These are phyloP conservation scores for Silybum marianum DNA, from an alignment of 129 eudicot genomes.

Conservation along the genomic window DNA sequence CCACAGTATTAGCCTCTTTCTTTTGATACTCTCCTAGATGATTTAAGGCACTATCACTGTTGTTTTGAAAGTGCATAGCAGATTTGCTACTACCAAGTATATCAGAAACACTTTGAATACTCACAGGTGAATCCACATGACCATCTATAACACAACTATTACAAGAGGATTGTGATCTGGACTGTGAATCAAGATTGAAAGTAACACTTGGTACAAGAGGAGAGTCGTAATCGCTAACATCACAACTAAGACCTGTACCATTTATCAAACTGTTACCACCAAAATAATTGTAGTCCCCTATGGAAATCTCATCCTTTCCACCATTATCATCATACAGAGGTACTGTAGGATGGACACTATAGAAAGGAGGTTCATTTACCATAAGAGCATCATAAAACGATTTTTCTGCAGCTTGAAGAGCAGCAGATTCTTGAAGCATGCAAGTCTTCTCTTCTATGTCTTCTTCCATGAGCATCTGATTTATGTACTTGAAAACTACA, in stretches of 20 bases:
- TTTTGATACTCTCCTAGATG: constrained; percentile 29
- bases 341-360: constrained; percentile 16
- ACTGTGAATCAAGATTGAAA: constrained; percentile 30
- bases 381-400: constrained; percentile 76
- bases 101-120: constrained; percentile 59
- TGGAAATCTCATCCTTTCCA: constrained; percentile 23
- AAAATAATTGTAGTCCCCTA: constrained; percentile 19
- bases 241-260: constrained; percentile 36
- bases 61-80: constrained; percentile 42
- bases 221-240: constrained; percentile 32
- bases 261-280: constrained; percentile 20
- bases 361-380: constrained; percentile 47
- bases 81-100: constrained; percentile 51
- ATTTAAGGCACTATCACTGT: constrained; percentile 26
- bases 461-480: constrained; percentile 91
- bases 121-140: constrained; percentile 64
- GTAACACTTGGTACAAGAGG: constrained; percentile 25
- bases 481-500: constrained; percentile 72
- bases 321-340: constrained; percentile 31
- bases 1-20: background rate
- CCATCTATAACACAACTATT: constrained; percentile 46
- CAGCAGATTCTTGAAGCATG: constrained; percentile 76
- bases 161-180: constrained; percentile 51
- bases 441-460: constrained; percentile 71
- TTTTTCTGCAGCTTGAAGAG: constrained; percentile 83